Evolutionary conservation across 805 yeast genomes (phyloP), one percentile per base, ranked within the genome.

Genomic region (Myxozyma geophila): DNA sequence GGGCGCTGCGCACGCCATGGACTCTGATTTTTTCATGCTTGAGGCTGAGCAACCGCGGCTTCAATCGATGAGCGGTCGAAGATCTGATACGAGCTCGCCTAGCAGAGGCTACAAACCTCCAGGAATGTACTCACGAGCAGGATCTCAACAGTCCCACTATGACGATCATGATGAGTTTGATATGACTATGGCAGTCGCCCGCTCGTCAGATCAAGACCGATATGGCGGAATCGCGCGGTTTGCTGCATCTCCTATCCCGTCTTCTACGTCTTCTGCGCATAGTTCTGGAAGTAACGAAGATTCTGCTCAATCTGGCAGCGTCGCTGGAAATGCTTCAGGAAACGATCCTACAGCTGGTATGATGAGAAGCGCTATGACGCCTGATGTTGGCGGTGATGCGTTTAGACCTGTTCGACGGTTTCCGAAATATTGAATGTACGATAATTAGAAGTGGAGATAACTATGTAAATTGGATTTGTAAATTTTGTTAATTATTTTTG

Each of bases 1-100:
- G 9, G 37, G 55, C 13, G 44, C 52, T 13, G 56, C 61, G 23
- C 54, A 58, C 15, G 19, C 41, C 49, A 58, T 44, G 55, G 61
- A 58, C 13, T 19, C 37, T 7, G 56, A 58, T 35, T 33, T 33
- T 12, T 36, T 43, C 13, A 52, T 41, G 12, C 51, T 43, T n/a
- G 61, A 58, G 7, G 13, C 9, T 9, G 61, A 58, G 15, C 51
- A 36, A 12, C 48, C 48, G 33, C 19, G 28, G 9, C 7, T 17
- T 8, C 48, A 40, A 6, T 28, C 55, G 15, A 13, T 43, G 33
- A 4, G 49, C 21, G 44, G 51, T 12, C 49, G 61, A 15, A 35
- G 51, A 21, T 51, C 21, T n/a, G 61, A 58, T 40, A 50, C 43
- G 56, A 43, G 17, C 52, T 17, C 61, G 0, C 49, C 54, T 7